Evolutionary conservation across 345 rosid genomes (phyloP), one percentile per base, ranked within the genome.

Genomic region (Odontarrhena argentea): DNA sequence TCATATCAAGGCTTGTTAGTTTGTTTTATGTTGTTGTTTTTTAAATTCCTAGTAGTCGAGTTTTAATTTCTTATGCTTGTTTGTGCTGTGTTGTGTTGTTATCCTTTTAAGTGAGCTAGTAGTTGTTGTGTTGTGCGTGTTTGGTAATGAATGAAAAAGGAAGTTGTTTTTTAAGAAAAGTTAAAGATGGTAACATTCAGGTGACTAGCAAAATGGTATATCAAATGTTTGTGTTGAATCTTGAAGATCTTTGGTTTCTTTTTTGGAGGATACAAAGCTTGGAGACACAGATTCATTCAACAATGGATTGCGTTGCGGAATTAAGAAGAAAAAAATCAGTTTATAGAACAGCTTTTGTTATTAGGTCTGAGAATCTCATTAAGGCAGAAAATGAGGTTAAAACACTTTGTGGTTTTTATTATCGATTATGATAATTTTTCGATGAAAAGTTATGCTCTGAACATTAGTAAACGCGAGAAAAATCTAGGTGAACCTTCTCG

Each of bases 341-440:
- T 12, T 89, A 89, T 65, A 79, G 65, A 67, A 76, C 65, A 70
- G 96, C 89, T 49, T 92, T 89, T 65, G 38, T 74, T 32, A 72
- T 80, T 67, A 76, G 89, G 68, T 77, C 89, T 57, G 76, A 86
- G 74, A 89, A 84, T 79, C 96, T 92, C 25, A 79, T 45, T 54
- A 89, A 77, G 77, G 96, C 91, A 36, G 98, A 92, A 86, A 63
- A 57, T 30, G 98, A 92, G 98, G 98, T 77, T 1, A 13, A 42
- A 32, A n/a, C 22, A 18, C n/a, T 46, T 74, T 30, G 8, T 42
- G 5, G 40, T 34, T 43, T 43, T 60, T 36, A 12, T 8, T 50
- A 1, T 9, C 12, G 5, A 48, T 45, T 49, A 9, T 35, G 6
- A 26, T 45, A 34, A 6, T 10, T 9, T 12, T 13, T 50, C 22